Base-by-base conservation (phyloP, 495 filamentous ascomycete genomes). In the Penicillium mononematosum region DNA sequence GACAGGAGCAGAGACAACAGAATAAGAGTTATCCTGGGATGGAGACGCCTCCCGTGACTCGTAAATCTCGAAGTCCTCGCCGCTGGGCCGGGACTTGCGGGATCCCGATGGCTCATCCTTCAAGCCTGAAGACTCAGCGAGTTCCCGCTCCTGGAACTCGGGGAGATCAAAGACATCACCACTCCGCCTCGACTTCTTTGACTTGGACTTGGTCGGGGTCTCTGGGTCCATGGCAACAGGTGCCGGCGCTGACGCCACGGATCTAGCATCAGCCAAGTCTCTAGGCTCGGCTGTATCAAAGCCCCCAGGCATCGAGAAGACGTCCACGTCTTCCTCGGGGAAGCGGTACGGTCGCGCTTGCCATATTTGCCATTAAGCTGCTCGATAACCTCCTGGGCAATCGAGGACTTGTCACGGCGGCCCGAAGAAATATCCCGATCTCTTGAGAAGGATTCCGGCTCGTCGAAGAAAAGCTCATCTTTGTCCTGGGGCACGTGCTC, bases 261-360 rank as follows among this genome's bases (percentile, higher is more conserved):
- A 39, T 39, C 42, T 55, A 2, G 16, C 22, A 6, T 55, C 43
- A 9, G 38, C 22, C 14, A 38, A 27, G 4, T 47, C 55, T 25
- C 3, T 31, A 10, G 48, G 11, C 10, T 66, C 65, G 24, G 54
- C 68, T 4, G 59, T 56, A 9, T 73, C 70, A 47, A 79, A 80
- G 14, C 66, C 71, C 52, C 74, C 77, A 17, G 76, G 76, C 75
- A 78, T 75, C 20, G 65, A 67, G 50, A 70, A 66, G 19, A 60
- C 62, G 54, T 72, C 67, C 8, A 41, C 22, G 3, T 55, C 31
- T 17, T 67, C 43, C 0, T 63, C 59, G 7, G 66, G 6, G 66
- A 70, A 4, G 48, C 42, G 19, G 59, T n/a, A 9, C 45, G 48
- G 3, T 32, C 19, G 27, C 16, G 48, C 25, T 56, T 53, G 14